Evolutionary conservation across 345 rosid species (phyloP), one percentile per base, ranked within the genome.

Genomic region (Bruguiera gymnorhiza): DNA sequence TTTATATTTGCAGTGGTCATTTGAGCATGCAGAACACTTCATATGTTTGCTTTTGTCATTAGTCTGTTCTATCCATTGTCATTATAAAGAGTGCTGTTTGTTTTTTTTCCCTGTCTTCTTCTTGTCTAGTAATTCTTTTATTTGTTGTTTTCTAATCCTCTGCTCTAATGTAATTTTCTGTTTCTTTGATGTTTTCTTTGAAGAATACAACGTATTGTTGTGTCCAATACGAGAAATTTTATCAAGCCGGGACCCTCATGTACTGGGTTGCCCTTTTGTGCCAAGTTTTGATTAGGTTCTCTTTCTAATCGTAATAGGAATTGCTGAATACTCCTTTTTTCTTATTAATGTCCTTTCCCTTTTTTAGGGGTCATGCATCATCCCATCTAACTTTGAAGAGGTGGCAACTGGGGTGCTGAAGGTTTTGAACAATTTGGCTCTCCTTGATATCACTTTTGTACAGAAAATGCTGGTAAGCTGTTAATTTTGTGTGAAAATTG

Each of bases 331-430:
- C 13, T 24, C 59, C 8, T 23, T 13, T 55, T 15, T 8, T 24
- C 10, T 54, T 64, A 9, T 39, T 1, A 6, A 51, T 19, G 23
- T 66, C 54, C 27, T 26, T 46, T 13, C 31, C 8, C 27, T 69
- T 57, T 60, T 80, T 57, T 76, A 89, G 95, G 87, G 75, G 15
- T 79, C 89, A 65, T 76, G 83, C 71, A 72, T 78, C 48, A 89
- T 89, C 80, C 91, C 95, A 48, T 84, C 87, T 62, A 89, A 89
- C 80, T 84, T 89, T 71, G 92, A 89, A 75, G 92, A 87, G 82
- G 90, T 86, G 60, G 87, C 89, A 67, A 83, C 92, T 65, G 95
- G 88, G 58, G 95, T 87, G 63, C 81, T 89, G 79, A 89, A 83
- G 79, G 83, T 87, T 72, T 73, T 89, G 77, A 89, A 87, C 73